phyloP scores from a whole-genome alignment of 2,329 filamentous ascomycete genomes.

The Didymosphaeria variabile region DNA sequence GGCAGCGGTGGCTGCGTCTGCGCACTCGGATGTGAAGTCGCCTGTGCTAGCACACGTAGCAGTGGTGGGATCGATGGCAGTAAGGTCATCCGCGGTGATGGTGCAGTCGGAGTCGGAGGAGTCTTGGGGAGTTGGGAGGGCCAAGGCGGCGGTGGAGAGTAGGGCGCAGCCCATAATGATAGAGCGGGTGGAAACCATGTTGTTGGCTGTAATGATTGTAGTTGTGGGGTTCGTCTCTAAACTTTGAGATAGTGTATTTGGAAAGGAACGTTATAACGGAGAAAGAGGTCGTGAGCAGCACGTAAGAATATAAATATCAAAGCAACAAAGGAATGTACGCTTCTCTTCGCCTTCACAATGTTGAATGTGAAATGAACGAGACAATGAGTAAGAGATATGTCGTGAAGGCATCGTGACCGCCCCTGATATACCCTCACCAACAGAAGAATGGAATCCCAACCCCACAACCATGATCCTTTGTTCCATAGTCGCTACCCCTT shows the following conservation, averaged over 20 bases:
- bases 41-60: constrained; percentile 59
- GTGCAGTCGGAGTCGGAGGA: not conserved
- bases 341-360: not conserved
- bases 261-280: not conserved
- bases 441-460: not conserved
- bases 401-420: not conserved
- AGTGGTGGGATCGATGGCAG: constrained; percentile 66
- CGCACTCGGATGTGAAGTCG: constrained; percentile 65
- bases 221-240: not conserved
- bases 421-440: constrained; percentile 1
- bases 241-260: not conserved
- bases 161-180: constrained; percentile 35
- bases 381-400: not conserved
- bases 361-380: not conserved
- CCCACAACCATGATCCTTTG: not conserved
- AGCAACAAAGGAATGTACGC: not conserved
- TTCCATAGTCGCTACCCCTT: constrained; percentile 1
- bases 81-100: constrained; percentile 50
- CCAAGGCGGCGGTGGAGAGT: constrained; percentile 50
- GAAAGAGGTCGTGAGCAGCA: not conserved
- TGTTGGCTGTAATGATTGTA: constrained; percentile 19
- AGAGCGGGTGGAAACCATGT: constrained; percentile 37
- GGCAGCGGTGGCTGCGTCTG: constrained; percentile 65
- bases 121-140: constrained; percentile 16
- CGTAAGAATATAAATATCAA: not conserved